Evolutionary conservation across 495 filamentous ascomycete genomes (phyloP).

Genomic region (Penicillium cataractarum): DNA sequence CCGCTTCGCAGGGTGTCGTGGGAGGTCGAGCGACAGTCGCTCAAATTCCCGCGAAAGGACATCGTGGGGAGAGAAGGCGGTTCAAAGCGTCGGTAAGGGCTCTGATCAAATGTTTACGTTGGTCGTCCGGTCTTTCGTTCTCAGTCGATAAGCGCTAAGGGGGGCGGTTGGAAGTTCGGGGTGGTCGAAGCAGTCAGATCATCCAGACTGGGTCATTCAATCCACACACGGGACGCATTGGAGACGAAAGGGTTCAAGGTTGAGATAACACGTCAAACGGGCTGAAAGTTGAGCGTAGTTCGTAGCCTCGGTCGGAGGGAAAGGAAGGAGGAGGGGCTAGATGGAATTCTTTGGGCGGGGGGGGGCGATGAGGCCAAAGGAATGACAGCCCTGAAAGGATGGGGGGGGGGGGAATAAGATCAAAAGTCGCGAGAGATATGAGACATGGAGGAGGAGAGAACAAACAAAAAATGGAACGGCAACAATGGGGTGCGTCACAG

Average conservation of each 20-base stretch:
- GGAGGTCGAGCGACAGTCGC: slow-evolving; percentile 66
- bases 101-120: background rate
- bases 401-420: slow-evolving; percentile 10
- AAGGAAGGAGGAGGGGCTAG: slow-evolving; percentile 16
- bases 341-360: slow-evolving; percentile 14
- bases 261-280: background rate
- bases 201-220: slow-evolving; percentile 23
- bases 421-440: background rate
- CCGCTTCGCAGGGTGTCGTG: slow-evolving; percentile 56
- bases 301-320: slow-evolving; percentile 13
- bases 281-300: background rate
- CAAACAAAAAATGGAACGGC: slow-evolving; percentile 13
- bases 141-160: background rate
- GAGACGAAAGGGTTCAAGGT: background rate
- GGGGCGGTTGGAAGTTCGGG: background rate
- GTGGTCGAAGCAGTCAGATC: slow-evolving; percentile 8
- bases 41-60: slow-evolving; percentile 59
- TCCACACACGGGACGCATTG: slow-evolving; percentile 17
- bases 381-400: slow-evolving; percentile 42
- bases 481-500: slow-evolving; percentile 12
- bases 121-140: background rate
- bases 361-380: slow-evolving; percentile 38
- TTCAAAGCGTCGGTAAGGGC: background rate
- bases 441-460: background rate
- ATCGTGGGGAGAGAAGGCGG: slow-evolving; percentile 35